Percentiles rank a stretch among this genome's conserved stretches.
Conservation (phyloP, 2,329 filamentous ascomycete species). For the Pseudopithomyces maydicus region DNA sequence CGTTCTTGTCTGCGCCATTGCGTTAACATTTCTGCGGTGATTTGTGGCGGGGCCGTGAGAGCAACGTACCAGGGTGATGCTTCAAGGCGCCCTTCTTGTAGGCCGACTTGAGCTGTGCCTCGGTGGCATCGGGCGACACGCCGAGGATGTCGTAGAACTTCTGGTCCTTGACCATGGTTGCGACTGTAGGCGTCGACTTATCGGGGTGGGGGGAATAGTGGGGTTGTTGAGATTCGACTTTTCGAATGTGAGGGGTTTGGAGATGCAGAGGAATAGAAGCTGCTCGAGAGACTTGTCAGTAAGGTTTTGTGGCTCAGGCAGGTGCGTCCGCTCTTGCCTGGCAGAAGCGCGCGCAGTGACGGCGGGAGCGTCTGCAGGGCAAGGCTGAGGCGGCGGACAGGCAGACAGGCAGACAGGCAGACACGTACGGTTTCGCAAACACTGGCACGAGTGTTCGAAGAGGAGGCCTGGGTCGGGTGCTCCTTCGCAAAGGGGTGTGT, state of each 20-base stretch:
- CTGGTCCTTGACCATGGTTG: conserved; percentile 76
- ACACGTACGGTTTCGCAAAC: neutral
- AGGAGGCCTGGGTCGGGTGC: neutral
- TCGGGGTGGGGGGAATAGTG: conserved; percentile 26
- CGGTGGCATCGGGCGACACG: conserved; percentile 77
- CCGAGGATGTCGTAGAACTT: conserved; percentile 80
- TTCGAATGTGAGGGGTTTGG: conserved; percentile 1
- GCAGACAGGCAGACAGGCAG: too few relatives aligned
- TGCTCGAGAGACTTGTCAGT: neutral
- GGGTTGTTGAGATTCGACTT: conserved; percentile 27
- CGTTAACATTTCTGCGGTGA: conserved; percentile 17
- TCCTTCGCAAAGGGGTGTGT: neutral
- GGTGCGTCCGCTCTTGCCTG: neutral
- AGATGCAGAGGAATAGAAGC: neutral
- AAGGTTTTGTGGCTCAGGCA: conserved; percentile 8
- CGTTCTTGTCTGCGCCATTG: conserved; percentile 80
- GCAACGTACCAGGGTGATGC: conserved; percentile 74
- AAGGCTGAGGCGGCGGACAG: neutral
- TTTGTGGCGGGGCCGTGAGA: conserved; percentile 16
- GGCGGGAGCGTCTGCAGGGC: neutral
- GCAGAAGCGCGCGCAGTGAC: neutral
- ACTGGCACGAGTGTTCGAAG: neutral
- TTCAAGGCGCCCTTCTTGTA: conserved; percentile 85
- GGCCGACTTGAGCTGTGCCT: conserved; percentile 87
- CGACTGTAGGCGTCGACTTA: conserved; percentile 17